phyloP scores from a whole-genome alignment of 2,329 filamentous ascomycete species.

The Rosellinia necatrix region DNA sequence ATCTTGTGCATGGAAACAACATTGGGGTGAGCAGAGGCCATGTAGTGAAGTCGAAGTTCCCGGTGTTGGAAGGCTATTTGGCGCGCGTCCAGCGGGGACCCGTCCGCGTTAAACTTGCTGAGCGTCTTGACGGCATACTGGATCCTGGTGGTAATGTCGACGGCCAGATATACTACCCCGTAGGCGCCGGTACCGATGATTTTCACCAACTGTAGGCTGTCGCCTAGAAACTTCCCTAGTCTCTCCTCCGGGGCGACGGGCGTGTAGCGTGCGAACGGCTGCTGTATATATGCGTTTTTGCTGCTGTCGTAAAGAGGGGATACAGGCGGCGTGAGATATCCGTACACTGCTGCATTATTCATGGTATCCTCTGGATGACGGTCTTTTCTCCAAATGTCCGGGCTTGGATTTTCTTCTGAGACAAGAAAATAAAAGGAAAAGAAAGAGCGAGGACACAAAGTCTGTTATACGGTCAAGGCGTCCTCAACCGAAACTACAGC shows the following conservation, averaged over 20 bases:
- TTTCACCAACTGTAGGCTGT: conserved; percentile 79
- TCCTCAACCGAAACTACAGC: conserved; percentile 37
- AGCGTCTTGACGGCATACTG: conserved; percentile 96
- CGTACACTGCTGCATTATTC: conserved; percentile 62
- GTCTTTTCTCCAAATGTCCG: conserved; percentile 32
- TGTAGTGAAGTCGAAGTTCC: conserved; percentile 90
- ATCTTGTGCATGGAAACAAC: conserved; percentile 94
- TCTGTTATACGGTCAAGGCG: conserved; percentile 38
- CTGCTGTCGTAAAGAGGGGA: conserved; percentile 59
- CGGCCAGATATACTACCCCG: conserved; percentile 90
- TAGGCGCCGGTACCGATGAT: conserved; percentile 95
- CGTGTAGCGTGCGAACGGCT: conserved; percentile 51
- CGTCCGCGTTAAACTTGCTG: conserved; percentile 81
- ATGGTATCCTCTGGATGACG: conserved; percentile 51
- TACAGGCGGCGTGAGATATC: conserved; percentile 62
- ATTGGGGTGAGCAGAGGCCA: conserved; percentile 86
- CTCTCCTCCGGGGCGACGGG: conserved; percentile 78
- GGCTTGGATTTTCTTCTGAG: conserved; percentile 32
- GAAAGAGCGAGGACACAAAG: conserved; percentile 27
- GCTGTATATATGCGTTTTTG: conserved; percentile 50
- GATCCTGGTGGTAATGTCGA: conserved; percentile 79
- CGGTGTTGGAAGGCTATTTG: conserved; percentile 90
- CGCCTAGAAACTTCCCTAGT: conserved; percentile 81
- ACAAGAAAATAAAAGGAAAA: conserved; percentile 42
- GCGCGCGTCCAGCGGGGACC: conserved; percentile 74